These are phyloP conservation scores for Suillus weaverae DNA, from an alignment of 768 basidiomycete genomes.

Conservation along the genomic window DNA sequence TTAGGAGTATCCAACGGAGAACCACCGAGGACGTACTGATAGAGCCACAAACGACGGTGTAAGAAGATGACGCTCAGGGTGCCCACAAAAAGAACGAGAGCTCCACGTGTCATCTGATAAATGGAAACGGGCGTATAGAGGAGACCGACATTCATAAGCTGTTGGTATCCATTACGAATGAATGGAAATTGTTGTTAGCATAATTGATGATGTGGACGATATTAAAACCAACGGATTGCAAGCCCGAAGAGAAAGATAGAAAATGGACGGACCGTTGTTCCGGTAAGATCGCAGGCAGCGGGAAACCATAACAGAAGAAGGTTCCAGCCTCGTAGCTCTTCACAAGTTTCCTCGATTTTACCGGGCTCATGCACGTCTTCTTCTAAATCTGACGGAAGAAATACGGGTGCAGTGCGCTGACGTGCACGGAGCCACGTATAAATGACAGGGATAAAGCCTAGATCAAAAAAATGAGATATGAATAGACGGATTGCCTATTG, in stretches of 20 bases:
- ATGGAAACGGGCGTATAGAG: slow-evolving; percentile 96
- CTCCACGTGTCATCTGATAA: slow-evolving; percentile 95
- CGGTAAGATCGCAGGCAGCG: slow-evolving; percentile 86
- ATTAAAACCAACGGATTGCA: not conserved
- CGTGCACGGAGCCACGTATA: slow-evolving; percentile 62
- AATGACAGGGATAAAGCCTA: slow-evolving; percentile 84
- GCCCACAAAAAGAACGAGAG: slow-evolving; percentile 92
- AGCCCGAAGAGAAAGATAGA: slow-evolving; percentile 9
- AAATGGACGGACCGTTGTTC: slow-evolving; percentile 69
- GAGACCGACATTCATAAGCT: slow-evolving; percentile 93
- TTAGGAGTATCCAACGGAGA: slow-evolving; percentile 7
- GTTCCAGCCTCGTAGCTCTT: slow-evolving; percentile 64
- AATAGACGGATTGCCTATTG: slow-evolving; percentile 14
- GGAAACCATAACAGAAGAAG: slow-evolving; percentile 84
- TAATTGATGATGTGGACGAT: not conserved
- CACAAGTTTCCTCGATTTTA: slow-evolving; percentile 30
- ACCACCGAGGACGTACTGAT: slow-evolving; percentile 59
- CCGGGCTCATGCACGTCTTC: slow-evolving; percentile 41
- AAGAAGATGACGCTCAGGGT: slow-evolving; percentile 90
- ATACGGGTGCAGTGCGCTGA: slow-evolving; percentile 48
- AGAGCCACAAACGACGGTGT: slow-evolving; percentile 77
- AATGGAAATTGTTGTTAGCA: slow-evolving; percentile 20
- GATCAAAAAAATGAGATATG: slow-evolving; percentile 16
- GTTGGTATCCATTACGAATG: slow-evolving; percentile 16
- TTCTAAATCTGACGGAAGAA: slow-evolving; percentile 53